A percentile compares a stretch with the other conserved stretches of the same genome.
Conservation (phyloP, 169 alveolate species). For the Cryptosporidium canis region DNA sequence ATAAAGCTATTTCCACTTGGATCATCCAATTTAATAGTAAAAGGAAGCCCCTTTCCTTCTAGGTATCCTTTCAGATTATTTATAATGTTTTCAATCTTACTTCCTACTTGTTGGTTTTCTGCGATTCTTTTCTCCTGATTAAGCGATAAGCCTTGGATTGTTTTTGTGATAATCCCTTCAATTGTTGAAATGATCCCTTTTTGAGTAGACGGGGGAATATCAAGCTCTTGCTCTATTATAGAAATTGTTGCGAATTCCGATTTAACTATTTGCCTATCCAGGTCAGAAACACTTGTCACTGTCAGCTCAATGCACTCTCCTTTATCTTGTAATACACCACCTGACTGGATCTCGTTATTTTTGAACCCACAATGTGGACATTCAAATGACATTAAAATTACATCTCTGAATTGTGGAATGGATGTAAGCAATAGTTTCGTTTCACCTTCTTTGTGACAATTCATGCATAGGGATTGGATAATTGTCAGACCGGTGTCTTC, state of each 20-base stretch:
- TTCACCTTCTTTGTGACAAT: constrained; percentile 89
- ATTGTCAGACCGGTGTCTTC: constrained; percentile 82
- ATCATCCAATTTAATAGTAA: constrained; percentile 91
- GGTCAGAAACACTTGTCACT: constrained; percentile 82
- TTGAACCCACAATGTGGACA: constrained; percentile 93
- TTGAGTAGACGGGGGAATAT: constrained; percentile 91
- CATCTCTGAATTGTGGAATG: constrained; percentile 91
- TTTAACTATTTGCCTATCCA: constrained; percentile 91
- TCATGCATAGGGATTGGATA: constrained; percentile 88
- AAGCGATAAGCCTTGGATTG: constrained; percentile 79
- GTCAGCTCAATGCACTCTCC: constrained; percentile 87
- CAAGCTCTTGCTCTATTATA: constrained; percentile 92
- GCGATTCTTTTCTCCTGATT: constrained; percentile 79
- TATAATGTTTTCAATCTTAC: constrained; percentile 81
- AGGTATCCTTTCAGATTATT: constrained; percentile 76
- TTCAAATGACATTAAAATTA: constrained; percentile 90
- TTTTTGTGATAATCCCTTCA: constrained; percentile 86
- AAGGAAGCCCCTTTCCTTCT: constrained; percentile 86
- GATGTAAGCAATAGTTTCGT: constrained; percentile 87
- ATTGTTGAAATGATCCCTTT: constrained; percentile 93
- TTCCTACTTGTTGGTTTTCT: constrained; percentile 80
- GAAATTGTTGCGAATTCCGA: constrained; percentile 87
- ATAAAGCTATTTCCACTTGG: constrained; percentile 96
- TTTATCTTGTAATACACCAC: constrained; percentile 90
- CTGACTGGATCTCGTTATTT: constrained; percentile 92